Percentiles rank a stretch among this genome's conserved stretches.
phyloP scores from a whole-genome alignment of 2,329 filamentous ascomycete genomes.

The Aspergillus sp. region DNA sequence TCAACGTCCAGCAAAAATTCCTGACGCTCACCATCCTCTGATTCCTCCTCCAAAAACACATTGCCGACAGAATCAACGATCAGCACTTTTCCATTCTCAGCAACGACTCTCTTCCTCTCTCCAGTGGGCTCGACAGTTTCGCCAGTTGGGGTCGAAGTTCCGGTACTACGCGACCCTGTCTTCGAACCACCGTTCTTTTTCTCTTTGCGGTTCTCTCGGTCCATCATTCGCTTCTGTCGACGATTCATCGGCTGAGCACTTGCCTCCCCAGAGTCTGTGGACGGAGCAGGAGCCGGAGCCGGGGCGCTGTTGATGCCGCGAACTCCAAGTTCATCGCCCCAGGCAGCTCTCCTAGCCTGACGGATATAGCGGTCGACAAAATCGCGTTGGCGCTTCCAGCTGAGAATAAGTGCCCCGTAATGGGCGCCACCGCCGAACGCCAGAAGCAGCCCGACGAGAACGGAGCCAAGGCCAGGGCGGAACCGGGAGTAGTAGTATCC shows the following conservation, averaged over 20 bases:
- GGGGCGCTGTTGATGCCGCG: slow-evolving; percentile 53
- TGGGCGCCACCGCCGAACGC: slow-evolving; percentile 81
- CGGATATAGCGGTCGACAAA: slow-evolving; percentile 91
- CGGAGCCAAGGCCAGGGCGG: slow-evolving; percentile 83
- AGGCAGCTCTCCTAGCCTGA: slow-evolving; percentile 82
- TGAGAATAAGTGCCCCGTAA: slow-evolving; percentile 80
- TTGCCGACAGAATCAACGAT: slow-evolving; percentile 90
- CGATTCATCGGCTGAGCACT: slow-evolving; percentile 69
- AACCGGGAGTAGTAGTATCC: slow-evolving; percentile 98
- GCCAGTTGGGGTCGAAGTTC: slow-evolving; percentile 54
- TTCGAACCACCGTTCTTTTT: slow-evolving; percentile 49
- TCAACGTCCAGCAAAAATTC: slow-evolving; percentile 88
- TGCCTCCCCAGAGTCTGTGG: slow-evolving; percentile 44
- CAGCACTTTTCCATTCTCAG: slow-evolving; percentile 92
- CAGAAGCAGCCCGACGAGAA: slow-evolving; percentile 77
- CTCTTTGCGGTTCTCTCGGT: slow-evolving; percentile 73
- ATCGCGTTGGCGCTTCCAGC: slow-evolving; percentile 85
- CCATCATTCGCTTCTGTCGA: slow-evolving; percentile 83
- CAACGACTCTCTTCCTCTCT: slow-evolving; percentile 80
- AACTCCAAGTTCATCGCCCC: slow-evolving; percentile 76
- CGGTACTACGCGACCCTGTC: slow-evolving; percentile 36
- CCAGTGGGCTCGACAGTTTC: slow-evolving; percentile 64
- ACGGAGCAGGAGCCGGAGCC: slow-evolving; percentile 41
- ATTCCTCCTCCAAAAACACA: slow-evolving; percentile 90
- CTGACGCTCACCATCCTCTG: slow-evolving; percentile 77